Evolutionary conservation across 1,284 basidiomycete species (phyloP).

Genomic region (Afroboletus lepidellus): DNA sequence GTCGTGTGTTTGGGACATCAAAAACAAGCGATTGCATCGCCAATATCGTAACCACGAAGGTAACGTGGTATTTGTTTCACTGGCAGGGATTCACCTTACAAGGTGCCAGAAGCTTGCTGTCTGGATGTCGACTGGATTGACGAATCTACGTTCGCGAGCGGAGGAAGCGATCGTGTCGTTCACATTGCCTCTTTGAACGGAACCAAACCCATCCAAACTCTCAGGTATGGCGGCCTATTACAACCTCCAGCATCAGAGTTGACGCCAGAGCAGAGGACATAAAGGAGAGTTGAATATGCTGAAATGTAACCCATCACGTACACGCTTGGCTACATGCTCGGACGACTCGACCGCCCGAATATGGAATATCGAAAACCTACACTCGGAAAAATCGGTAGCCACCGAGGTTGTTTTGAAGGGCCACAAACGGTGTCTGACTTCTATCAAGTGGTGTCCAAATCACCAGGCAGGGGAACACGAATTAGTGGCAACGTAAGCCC

Average conservation of each 20-base stretch:
- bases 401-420: conserved; percentile 52
- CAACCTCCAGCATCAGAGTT: conserved; percentile 1
- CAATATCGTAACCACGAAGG: conserved; percentile 68
- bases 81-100: conserved; percentile 11
- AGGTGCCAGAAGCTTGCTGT: conserved; percentile 54
- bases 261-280: conserved; percentile 56
- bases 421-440: conserved; percentile 66
- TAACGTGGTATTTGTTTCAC: conserved; percentile 31
- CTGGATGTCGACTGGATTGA: conserved; percentile 81
- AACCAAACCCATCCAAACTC: conserved; percentile 50
- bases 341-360: conserved; percentile 77
- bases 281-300: conserved; percentile 77
- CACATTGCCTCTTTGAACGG: conserved; percentile 57
- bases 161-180: conserved; percentile 68
- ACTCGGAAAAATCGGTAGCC: conserved; percentile 25
- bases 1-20: conserved; percentile 76
- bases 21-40: conserved; percentile 54
- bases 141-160: conserved; percentile 69
- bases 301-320: conserved; percentile 62
- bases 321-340: conserved; percentile 73
- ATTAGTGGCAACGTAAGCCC: conserved; percentile 66
- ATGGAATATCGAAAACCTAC: conserved; percentile 55
- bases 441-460: conserved; percentile 70
- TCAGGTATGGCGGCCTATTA: conserved; percentile 45
- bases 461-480: conserved; percentile 47